A percentile compares a stretch with the other conserved stretches of the same genome.
These are phyloP conservation scores for Orychophragmus violaceus DNA, from an alignment of 345 rosid genomes.

Conservation along the genomic window DNA sequence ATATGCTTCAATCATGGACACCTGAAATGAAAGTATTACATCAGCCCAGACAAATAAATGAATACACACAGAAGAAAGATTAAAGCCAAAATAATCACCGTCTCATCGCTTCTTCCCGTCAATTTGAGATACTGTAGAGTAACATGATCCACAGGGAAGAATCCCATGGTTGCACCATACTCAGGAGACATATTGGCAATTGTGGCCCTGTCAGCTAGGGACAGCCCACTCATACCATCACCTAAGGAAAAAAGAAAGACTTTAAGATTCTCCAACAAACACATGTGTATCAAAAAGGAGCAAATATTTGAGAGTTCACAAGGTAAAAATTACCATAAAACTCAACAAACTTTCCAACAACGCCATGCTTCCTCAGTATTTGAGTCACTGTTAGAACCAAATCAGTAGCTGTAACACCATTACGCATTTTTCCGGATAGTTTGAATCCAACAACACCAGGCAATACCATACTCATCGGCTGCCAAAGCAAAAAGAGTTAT, in stretches of 20 bases:
- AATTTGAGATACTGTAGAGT: slow-evolving; percentile 78
- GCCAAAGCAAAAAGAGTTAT: neutral
- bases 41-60: neutral
- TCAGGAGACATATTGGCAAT: slow-evolving; percentile 98
- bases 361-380: slow-evolving; percentile 93
- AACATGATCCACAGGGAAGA: slow-evolving; percentile 94
- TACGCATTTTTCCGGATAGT: slow-evolving; percentile 59
- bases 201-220: slow-evolving; percentile 96
- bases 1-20: slow-evolving; percentile 71
- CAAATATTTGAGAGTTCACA: neutral
- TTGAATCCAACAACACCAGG: slow-evolving; percentile 98
- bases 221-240: slow-evolving; percentile 83
- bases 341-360: slow-evolving; percentile 95
- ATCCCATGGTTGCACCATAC: slow-evolving; percentile 98
- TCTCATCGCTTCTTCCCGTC: slow-evolving; percentile 81
- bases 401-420: slow-evolving; percentile 95
- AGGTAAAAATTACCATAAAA: slow-evolving; percentile 63
- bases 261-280: neutral
- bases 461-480: slow-evolving; percentile 99
- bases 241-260: slow-evolving; percentile 41
- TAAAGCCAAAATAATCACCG: slow-evolving; percentile 47
- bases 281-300: neutral
- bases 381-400: slow-evolving; percentile 92
- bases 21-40: slow-evolving; percentile 1
- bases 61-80: neutral